Evolutionary conservation across 139 green algal genomes (phyloP), one percentile per base, ranked within the genome.

Genomic region (Yamagishiella unicocca): DNA sequence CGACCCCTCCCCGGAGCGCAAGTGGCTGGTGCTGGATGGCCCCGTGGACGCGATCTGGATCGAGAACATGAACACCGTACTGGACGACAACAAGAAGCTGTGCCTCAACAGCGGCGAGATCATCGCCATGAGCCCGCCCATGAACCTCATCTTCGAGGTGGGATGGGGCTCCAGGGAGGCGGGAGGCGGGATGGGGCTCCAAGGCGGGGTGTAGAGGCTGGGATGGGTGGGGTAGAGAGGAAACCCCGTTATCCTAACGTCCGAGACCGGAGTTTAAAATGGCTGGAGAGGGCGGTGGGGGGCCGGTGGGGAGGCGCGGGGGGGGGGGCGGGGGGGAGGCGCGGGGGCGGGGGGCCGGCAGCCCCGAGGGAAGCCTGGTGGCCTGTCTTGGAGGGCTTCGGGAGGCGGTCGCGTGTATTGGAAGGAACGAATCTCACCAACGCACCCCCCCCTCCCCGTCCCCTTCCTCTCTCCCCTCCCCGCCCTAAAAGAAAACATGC

Each of bases 51-150:
- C 94, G 10, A 91, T 95, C 55, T 97, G 94, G 94, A 95, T 97
- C 73, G 94, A 97, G 89, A 93, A 93, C 73, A 71, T 83, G 54
- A 83, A 83, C 76, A 72, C 76, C 19, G 76, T 82, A 50, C 92
- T 97, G 62, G 95, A 97, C 70, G 95, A 97, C 92, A 97, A 97
- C 92, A 96, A 96, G 93, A 97, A 97, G 92, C 92, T 97, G 43
- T 97, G 95, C 90, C 92, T 97, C 22, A 96, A 95, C 87, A 87
- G 77, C 77, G 91, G 91, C 4, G 91, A 94, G 88, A 93, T 94
- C 91, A 92, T 94, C 61, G 83, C 90, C 31, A 91, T 94, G 85
- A 92, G 85, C 54, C 53, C 67, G 0, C 82, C 71, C 68, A 96
- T 94, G 93, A 86, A 67, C 42, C 43, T 86, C 22, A 86, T 86